Evolutionary conservation across 1,139 yeast genomes (phyloP).

Genomic region (Taphrina deformans): DNA sequence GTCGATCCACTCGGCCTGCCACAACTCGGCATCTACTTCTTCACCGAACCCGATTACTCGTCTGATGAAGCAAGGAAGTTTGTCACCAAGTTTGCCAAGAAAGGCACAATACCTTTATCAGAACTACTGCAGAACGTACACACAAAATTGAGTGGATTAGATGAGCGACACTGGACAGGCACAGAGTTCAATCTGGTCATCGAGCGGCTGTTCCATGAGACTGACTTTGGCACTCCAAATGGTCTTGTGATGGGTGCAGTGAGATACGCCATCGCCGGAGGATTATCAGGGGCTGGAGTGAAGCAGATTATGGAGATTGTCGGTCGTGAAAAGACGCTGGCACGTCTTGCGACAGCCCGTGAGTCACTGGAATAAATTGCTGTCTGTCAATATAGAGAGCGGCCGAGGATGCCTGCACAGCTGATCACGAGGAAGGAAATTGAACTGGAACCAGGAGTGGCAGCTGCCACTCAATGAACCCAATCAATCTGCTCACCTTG

Average conservation of each 20-base stretch:
- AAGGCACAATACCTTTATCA: not conserved
- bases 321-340: constrained; percentile 10
- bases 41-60: constrained; percentile 9
- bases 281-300: constrained; percentile 26
- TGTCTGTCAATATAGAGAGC: not conserved
- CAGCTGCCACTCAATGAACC: no score
- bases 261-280: constrained; percentile 31
- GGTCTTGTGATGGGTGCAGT: constrained; percentile 25
- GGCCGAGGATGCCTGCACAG: not conserved
- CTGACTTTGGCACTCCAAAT: not conserved
- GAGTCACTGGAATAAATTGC: not conserved
- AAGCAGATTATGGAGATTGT: constrained; percentile 28
- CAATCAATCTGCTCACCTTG: no score
- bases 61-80: constrained; percentile 16
- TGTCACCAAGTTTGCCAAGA: constrained; percentile 6
- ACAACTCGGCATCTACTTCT: constrained; percentile 20
- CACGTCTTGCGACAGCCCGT: not conserved
- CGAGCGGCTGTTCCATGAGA: constrained; percentile 20
- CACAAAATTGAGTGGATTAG: not conserved
- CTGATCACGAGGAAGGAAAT: no score
- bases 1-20: constrained; percentile 30
- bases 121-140: not conserved
- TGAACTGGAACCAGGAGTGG: no score
- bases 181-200: constrained; percentile 26
- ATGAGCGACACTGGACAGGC: constrained; percentile 11